These are phyloP conservation scores for Diospyros lotus DNA, from an alignment of 148 eudicot genomes.

Conservation along the genomic window DNA sequence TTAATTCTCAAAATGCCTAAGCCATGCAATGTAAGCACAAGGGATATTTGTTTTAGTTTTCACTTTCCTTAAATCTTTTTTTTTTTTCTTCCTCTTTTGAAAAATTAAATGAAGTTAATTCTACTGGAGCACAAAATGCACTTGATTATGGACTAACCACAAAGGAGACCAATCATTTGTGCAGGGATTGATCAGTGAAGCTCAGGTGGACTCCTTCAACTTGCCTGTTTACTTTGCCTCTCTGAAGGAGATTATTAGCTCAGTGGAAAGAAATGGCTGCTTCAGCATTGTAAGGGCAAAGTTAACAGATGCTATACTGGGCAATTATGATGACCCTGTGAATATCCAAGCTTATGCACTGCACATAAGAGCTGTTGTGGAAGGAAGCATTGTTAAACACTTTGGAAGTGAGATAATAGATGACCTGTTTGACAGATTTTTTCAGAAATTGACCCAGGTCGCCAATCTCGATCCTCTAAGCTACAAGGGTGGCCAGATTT, in stretches of 20 bases:
- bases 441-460: not conserved
- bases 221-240: constrained; percentile 8
- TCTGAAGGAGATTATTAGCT: constrained; percentile 5
- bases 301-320: not conserved
- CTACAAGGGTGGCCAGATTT: not conserved
- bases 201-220: constrained; percentile 13
- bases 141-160: too few species aligned
- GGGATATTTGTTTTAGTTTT: not conserved
- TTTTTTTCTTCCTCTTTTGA: not conserved
- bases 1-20: too few species aligned
- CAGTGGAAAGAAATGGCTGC: constrained; percentile 4
- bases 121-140: too few species aligned
- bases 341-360: too few species aligned
- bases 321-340: not conserved
- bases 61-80: not conserved
- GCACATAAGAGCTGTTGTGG: constrained; percentile 5
- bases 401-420: not conserved
- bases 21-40: too few species aligned
- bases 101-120: not conserved
- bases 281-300: constrained; percentile 10
- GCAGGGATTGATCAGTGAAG: constrained; percentile 7
- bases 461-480: too few species aligned
- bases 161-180: not conserved
- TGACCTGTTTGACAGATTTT: constrained; percentile 10
- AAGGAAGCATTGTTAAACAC: constrained; percentile 11